Conservation (phyloP, 345 rosid species). For the Populus nigra region DNA sequence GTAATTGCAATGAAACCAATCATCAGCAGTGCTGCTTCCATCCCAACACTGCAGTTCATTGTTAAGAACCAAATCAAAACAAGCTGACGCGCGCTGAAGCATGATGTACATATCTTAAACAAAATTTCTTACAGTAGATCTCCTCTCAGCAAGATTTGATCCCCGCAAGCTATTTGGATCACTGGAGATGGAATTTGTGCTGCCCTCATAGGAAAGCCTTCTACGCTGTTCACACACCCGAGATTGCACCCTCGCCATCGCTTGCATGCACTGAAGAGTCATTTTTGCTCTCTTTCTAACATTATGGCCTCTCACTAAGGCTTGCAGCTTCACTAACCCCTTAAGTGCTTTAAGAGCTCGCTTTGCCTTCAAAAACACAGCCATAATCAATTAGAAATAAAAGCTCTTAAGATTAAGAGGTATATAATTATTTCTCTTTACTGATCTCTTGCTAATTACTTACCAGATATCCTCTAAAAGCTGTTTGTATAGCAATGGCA, state of each 20-base stretch:
- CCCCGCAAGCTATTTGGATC: constrained; percentile 17
- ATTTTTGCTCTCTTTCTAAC: constrained; percentile 17
- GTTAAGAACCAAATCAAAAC: background rate
- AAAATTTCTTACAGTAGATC: constrained; percentile 22
- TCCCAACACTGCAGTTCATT: constrained; percentile 12
- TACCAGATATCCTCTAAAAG: constrained; percentile 30
- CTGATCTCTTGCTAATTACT: background rate
- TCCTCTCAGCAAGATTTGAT: constrained; percentile 17
- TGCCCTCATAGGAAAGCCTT: constrained; percentile 21
- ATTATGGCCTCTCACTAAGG: constrained; percentile 19
- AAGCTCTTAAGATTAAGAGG: background rate
- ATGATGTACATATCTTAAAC: background rate
- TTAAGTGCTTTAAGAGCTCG: constrained; percentile 14
- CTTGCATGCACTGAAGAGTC: constrained; percentile 18
- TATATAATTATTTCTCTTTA: background rate
- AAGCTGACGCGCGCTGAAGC: background rate
- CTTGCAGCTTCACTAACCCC: constrained; percentile 25
- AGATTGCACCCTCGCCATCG: constrained; percentile 23
- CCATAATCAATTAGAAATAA: background rate
- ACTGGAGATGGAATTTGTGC: background rate
- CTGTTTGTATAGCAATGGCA: constrained; percentile 20
- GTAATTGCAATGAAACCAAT: constrained; percentile 5
- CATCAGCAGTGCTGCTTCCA: constrained; percentile 5
- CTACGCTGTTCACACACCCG: constrained; percentile 1
- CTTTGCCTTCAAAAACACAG: constrained; percentile 6